Evolutionary conservation across 495 filamentous ascomycete genomes (phyloP), one percentile per base, ranked within the genome.

Genomic region (Beverwykella pulmonaria): DNA sequence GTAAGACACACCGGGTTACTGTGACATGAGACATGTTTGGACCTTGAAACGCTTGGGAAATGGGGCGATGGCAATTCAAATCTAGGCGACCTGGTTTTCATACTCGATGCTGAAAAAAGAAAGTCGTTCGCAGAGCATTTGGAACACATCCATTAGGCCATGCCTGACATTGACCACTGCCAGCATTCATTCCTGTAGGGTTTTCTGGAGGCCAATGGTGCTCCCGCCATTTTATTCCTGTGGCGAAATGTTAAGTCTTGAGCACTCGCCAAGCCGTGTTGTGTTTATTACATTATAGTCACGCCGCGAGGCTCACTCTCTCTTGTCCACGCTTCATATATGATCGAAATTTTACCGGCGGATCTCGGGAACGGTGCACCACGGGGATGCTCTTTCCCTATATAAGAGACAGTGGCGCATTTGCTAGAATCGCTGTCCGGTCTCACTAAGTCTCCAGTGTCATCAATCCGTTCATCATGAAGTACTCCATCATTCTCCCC

Each of bases 401-500:
- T 68, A 68, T 61, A 68, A 68, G 58, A 32, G 10, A 1, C 20
- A 39, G 15, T 49, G 32, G 23, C 17, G 44, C 29, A 20, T 47
- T 41, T 59, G 20, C 15, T 22, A 14, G 15, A 26, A 34, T 63
- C 19, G 6, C 30, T 59, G 53, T 29, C 57, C 26, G 34, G 44
- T 39, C 36, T 50, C 36, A 44, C 23, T 39, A 1, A 25, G 27
- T 55, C 32, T 29, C 8, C 7, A 46, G 49, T 17, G 32, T 32
- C 20, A 27, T 19, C 44, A 48, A 34, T 48, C 20, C 17, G 15
- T 23, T 30, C 67, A 69, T 23, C 53, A 69, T 69, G 67, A 69
- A 69, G 67, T 69, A 69, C 61, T 59, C 67, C 30, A 64, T 69
- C 46, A 34, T 65, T 41, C 67, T 69, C 32, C 67, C 67, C 32